phyloP scores from a whole-genome alignment of 495 filamentous ascomycete genomes.

The Penicillium egyptiacum region DNA sequence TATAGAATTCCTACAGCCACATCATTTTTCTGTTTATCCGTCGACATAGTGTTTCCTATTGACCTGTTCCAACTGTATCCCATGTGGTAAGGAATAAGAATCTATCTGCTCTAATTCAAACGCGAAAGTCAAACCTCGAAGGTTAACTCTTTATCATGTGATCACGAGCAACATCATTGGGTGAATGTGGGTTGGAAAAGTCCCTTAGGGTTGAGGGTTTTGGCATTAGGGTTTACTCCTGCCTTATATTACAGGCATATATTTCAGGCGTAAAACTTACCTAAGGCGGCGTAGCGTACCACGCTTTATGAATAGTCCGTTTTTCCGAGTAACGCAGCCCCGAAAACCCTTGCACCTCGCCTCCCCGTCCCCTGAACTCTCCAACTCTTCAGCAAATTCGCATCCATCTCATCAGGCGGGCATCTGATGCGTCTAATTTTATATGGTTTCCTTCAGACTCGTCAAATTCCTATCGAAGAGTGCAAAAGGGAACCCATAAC shows the following conservation, averaged over 20 bases:
- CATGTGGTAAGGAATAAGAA: no score
- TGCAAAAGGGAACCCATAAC: background rate
- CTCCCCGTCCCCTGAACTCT: background rate
- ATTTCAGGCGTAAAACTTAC: background rate
- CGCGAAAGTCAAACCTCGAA: no score
- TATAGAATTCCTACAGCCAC: no score
- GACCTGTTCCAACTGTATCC: no score
- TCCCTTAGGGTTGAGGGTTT: constrained; percentile 5
- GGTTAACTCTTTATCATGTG: no score
- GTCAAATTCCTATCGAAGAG: background rate
- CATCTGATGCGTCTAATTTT: no score
- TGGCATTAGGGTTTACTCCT: background rate
- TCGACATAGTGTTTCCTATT: no score
- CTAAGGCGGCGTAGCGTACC: background rate
- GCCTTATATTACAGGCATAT: background rate
- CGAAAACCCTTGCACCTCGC: constrained; percentile 8
- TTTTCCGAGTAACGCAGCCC: background rate
- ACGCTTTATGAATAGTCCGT: background rate
- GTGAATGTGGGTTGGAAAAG: no score
- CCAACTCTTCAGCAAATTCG: background rate
- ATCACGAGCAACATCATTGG: no score
- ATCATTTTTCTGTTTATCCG: no score
- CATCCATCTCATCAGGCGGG: background rate
- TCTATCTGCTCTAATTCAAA: no score
- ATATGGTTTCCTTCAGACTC: background rate